Conservation (phyloP, 164 flowering plant species). For the Annona squamosa region DNA sequence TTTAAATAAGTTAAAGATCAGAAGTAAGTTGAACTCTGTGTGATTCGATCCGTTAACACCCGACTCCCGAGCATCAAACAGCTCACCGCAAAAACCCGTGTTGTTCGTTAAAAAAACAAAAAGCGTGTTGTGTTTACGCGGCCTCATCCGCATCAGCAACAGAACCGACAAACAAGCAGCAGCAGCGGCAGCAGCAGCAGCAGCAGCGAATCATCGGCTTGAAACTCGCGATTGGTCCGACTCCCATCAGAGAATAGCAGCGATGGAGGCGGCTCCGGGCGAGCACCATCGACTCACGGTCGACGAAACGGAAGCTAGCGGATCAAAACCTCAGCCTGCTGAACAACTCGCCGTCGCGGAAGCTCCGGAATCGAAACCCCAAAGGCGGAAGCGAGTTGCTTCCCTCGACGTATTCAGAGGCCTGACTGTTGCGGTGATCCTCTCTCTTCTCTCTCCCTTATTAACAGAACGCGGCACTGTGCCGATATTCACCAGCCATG, state of each 20-base stretch:
- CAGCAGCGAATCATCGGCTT: neutral
- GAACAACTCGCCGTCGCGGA: neutral
- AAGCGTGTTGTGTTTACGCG: no score
- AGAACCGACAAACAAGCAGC: no score
- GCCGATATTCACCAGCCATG: neutral
- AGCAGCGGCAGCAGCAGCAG: no score
- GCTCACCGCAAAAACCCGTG: no score
- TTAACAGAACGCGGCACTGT: neutral
- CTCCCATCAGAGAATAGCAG: neutral
- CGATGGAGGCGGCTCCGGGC: neutral
- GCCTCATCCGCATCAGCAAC: no score
- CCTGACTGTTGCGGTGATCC: conserved; percentile 66
- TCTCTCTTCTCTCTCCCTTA: neutral
- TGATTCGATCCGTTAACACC: no score
- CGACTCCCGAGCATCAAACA: no score
- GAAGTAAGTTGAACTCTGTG: no score
- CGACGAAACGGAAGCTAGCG: conserved; percentile 13
- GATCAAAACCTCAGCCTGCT: conserved; percentile 10
- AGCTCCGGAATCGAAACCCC: conserved; percentile 12
- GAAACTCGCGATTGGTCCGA: neutral
- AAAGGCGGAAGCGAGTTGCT: conserved; percentile 41
- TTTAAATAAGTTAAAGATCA: no score
- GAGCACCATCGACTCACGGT: conserved; percentile 1
- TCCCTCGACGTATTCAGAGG: conserved; percentile 84
- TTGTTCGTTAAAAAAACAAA: no score